Evolutionary conservation across 805 yeast genomes (phyloP).

Genomic region (Pichia cephalocereana): DNA sequence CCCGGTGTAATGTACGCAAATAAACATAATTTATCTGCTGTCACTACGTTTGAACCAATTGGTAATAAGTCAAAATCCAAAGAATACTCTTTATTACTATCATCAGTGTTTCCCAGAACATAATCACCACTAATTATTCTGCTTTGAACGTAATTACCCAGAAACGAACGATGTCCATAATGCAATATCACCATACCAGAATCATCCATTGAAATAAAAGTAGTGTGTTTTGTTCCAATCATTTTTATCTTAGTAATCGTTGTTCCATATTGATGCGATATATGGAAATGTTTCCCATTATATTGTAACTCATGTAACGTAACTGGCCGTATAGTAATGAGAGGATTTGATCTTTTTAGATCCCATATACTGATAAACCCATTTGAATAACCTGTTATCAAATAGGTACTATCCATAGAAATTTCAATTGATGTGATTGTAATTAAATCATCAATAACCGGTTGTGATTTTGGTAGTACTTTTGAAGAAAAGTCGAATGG

Average conservation of each 20-base stretch:
- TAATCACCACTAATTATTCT: constrained; percentile 45
- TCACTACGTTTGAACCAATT: constrained; percentile 35
- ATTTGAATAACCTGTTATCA: constrained; percentile 58
- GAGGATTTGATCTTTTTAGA: constrained; percentile 27
- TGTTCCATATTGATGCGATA: constrained; percentile 29
- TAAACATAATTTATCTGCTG: constrained; percentile 49
- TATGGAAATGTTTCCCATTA: constrained; percentile 14
- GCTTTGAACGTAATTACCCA: constrained; percentile 28
- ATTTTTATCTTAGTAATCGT: constrained; percentile 38
- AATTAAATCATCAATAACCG: constrained; percentile 25
- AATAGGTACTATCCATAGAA: constrained; percentile 58
- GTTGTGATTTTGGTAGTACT: no score
- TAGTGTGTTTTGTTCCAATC: constrained; percentile 44
- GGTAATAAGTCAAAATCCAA: constrained; percentile 47
- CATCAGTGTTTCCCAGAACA: constrained; percentile 4
- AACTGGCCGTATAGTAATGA: constrained; percentile 24
- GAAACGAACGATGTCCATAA: constrained; percentile 47
- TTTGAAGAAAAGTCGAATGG: constrained; percentile 15
- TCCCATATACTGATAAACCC: constrained; percentile 73
- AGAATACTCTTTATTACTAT: constrained; percentile 17
- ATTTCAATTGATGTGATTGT: constrained; percentile 46
- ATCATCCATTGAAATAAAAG: constrained; percentile 45
- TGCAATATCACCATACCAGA: constrained; percentile 56
- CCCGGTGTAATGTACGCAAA: constrained; percentile 50
- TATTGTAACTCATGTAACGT: constrained; percentile 15